Evolutionary conservation across 2,329 filamentous ascomycete species (phyloP).

Genomic region (Nemania sp.): DNA sequence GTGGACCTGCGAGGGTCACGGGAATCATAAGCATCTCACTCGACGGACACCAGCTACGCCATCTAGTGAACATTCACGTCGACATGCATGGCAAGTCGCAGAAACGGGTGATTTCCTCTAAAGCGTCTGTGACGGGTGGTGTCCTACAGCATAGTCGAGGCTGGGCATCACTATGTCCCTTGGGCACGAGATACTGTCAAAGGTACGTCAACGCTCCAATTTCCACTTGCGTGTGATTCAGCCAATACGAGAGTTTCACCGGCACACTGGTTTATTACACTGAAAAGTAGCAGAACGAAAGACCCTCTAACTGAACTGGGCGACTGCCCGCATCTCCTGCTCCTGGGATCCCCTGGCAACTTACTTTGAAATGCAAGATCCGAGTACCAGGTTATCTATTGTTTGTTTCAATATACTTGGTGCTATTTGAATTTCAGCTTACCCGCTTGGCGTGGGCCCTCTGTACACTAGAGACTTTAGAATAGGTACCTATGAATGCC

Average conservation of each 20-base stretch:
- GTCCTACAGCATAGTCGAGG: background rate
- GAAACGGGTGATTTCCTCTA: background rate
- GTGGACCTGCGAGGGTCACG: background rate
- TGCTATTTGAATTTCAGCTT: background rate
- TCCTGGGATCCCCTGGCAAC: background rate
- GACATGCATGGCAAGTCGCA: background rate
- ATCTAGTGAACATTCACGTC: too few species aligned
- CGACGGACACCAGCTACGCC: background rate
- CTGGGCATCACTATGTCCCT: background rate
- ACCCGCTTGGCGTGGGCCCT: background rate
- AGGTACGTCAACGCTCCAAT: background rate
- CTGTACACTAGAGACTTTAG: background rate
- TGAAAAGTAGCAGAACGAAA: background rate
- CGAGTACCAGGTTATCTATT: background rate
- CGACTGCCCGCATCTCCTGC: background rate
- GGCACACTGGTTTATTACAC: background rate
- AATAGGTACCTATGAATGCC: background rate
- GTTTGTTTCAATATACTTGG: constrained; percentile 18
- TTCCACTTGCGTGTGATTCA: background rate
- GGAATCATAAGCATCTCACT: background rate
- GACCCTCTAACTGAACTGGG: background rate
- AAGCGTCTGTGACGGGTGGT: background rate
- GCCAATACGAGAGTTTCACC: constrained; percentile 9
- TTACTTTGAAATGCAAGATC: background rate
- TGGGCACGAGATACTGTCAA: background rate